Base-by-base conservation (phyloP, 2,329 filamentous ascomycete genomes). In the Pyrenophora teres region DNA sequence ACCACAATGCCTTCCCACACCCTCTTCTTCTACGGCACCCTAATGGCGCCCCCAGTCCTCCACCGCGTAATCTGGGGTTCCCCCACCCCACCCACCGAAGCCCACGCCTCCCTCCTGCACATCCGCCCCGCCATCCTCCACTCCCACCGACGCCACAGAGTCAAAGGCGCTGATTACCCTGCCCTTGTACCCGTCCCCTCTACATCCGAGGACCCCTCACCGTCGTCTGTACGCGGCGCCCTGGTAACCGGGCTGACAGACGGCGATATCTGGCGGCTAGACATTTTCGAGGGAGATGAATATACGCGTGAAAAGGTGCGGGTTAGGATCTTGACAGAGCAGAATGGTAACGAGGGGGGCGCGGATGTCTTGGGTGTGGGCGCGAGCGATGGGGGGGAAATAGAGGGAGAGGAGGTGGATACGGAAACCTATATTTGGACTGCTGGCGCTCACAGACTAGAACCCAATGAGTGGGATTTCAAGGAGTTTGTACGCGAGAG, bases 41-140 rank as follows among this genome's bases (percentile, higher is more conserved):
- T 87, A 68, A 97, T 97, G 92, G 89, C 87, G n/a, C 85, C 88
- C 0, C 84, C 88, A 67, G 87, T 97, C 65, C 90, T 97, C 63
- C 88, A 89, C 76, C 88, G 88, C 30, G 92, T 96, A 37, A 90
- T 90, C 73, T 90, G 92, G 75, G 84, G 86, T 60, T 75, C 76
- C 7, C 72, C 76, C 13, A 80, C 56, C 67, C 83, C 67, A 31
- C 81, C 72, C 66, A 79, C 72, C 2, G 56, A 63, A 71, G 80
- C 76, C 57, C 80, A 81, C 68, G 77, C 75, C 52, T 71, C 72
- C 10, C 74, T 83, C 40, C 77, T 93, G 31, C 84, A 84, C 56
- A 83, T 91, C 70, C 80, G 80, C 0, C 89, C 91, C 0, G 92
- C 92, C 12, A 76, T 95, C n/a, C 81, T 97, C 0, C 82, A 86